Evolutionary conservation across 2,329 filamentous ascomycete species (phyloP), one percentile per base, ranked within the genome.

Genomic region (Lachnellula cervina): DNA sequence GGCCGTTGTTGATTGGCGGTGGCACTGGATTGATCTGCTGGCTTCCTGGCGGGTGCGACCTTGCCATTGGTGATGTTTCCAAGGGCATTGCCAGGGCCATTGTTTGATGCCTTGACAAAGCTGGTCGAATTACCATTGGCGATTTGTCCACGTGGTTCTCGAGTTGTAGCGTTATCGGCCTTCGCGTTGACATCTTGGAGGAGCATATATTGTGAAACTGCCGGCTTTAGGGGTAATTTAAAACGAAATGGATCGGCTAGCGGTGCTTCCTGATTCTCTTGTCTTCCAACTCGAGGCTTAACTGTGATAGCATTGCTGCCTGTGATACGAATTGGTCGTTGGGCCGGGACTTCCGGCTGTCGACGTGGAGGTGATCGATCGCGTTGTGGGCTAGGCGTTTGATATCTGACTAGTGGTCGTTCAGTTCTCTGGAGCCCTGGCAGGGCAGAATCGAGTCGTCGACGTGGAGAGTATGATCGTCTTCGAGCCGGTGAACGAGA

Each of bases 271-370:
- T 44, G 42, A 7, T 49, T 55, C 19, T 49, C 44, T 34, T 7
- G 19, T 16, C 23, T n/a, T 8, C 25, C 32, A 3, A 40, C n/a
- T 43, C 46, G 19, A 13, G 52, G 45, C 16, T 58, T 52, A 11
- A 51, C 50, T 2, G 58, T 44, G 17, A 59, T 43, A 3, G 56
- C 58, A 38, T 53, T 59, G 21, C 56, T 61, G 13, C 40, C 49
- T 32, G 14, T 42, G 7, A 49, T 51, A 46, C 45, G 44, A 21
- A n/a, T 37, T 28, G 55, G 51, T 11, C 17, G 21, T 25, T 19
- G n/a, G 43, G 14, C 17, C 3, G 5, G 34, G 34, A 38, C 50
- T 7, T 47, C 48, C 42, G 46, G 47, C 19, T 46, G 52, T 13
- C 9, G 28, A 32, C 28, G 19, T 4, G 50, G 23, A 43, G 54